Evolutionary conservation across 75 land plant species (phyloP).

Genomic region (Adiantum capillusveneris): DNA sequence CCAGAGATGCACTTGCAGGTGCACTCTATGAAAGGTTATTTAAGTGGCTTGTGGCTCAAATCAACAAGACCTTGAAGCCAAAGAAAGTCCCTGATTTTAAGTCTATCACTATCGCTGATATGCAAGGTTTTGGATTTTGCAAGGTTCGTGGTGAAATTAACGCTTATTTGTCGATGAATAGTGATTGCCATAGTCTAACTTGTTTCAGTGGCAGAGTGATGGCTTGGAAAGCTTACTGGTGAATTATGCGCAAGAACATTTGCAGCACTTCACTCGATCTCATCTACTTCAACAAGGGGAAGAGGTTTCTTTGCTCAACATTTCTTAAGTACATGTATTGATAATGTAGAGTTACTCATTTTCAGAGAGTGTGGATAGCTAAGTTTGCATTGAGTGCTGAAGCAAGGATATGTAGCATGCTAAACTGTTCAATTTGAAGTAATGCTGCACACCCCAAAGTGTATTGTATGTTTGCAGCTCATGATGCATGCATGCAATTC

Average conservation of each 20-base stretch:
- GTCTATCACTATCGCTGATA: constrained; percentile 83
- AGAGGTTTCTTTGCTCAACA: no score
- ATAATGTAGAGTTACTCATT: no score
- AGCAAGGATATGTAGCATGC: no score
- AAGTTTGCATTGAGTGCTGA: no score
- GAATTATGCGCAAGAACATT: not conserved
- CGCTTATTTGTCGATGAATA: not conserved
- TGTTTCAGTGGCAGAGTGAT: not conserved
- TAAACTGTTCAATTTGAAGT: no score
- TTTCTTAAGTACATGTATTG: no score
- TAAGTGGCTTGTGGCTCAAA: constrained; percentile 86
- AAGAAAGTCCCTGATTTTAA: constrained; percentile 45
- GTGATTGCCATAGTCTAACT: no score
- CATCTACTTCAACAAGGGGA: not conserved
- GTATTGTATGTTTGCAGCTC: no score
- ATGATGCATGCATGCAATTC: no score
- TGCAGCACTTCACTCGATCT: not conserved
- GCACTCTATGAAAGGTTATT: constrained; percentile 74
- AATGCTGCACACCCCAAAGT: no score
- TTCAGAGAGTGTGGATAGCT: no score
- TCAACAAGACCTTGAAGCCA: constrained; percentile 67
- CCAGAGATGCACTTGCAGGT: constrained; percentile 80
- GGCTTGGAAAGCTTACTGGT: not conserved
- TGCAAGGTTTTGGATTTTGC: constrained; percentile 88
- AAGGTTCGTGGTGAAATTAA: constrained; percentile 33